Evolutionary conservation across 495 filamentous ascomycete species (phyloP), one percentile per base, ranked within the genome.

Genomic region (Aspergillus incahuasiensis): DNA sequence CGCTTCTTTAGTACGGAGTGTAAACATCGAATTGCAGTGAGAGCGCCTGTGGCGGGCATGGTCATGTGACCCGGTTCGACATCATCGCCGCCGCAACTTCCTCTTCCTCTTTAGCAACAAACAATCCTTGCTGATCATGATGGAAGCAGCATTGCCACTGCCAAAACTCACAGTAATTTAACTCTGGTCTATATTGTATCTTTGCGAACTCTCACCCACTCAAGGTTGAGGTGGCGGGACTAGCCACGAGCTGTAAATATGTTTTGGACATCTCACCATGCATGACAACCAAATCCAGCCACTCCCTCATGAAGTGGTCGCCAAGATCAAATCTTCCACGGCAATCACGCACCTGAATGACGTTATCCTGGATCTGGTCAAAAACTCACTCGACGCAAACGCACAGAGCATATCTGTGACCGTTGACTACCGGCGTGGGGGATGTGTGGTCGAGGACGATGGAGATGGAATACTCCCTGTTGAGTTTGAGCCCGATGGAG

Each of bases 251-350:
- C 38, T 51, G 35, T 35, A 53, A 49, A 54, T 54, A 54, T 41
- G 12, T 28, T 52, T 49, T 52, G 24, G 8, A 71, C 68, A 65
- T 46, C 63, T 57, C 21, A 52, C 7, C 53, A 64, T 53, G 62
- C 57, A 61, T 45, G 59, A 59, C 39, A 30, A 66, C 50, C 69
- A 61, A 15, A 96, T 97, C 52, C 75, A 78, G 55, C 83, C 77
- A 39, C 77, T 97, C 42, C 89, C 92, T 13, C 67, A 79, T 21
- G 81, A 92, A 48, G 91, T 90, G 49, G 77, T 84, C 50, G 82
- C 86, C n/a, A 92, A 92, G 64, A 86, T 98, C 68, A 89, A 88
- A 60, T 97, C 92, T 0, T 95, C 92, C 2, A 83, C 82, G 6
- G 76, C 79, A 20, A 87, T 97, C 58, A 88, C 84, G 2, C 83